Conservation (phyloP, 2,329 filamentous ascomycete species). For the Hawksworthiomyces lignivorus region DNA sequence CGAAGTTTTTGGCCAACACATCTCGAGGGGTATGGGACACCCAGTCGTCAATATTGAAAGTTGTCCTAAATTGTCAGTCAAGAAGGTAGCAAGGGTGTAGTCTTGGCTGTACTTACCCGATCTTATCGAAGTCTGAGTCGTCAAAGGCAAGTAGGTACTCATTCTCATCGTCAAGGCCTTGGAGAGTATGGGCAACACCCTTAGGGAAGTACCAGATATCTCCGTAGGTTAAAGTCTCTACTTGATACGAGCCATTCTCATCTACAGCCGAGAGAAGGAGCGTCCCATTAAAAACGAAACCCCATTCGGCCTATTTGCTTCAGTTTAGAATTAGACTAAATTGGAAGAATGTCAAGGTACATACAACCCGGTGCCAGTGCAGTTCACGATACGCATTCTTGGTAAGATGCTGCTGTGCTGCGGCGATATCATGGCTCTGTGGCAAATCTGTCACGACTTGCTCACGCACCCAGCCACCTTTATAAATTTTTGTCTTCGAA, state of each 20-base stretch:
- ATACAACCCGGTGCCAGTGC: conserved; percentile 53
- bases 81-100: too few relatives aligned
- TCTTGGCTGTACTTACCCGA: conserved; percentile 14
- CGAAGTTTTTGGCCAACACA: conserved; percentile 62
- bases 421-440: conserved; percentile 56
- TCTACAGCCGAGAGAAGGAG: conserved; percentile 54
- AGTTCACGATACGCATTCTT: conserved; percentile 59
- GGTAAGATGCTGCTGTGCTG: conserved; percentile 58
- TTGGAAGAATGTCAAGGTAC: too few relatives aligned
- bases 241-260: conserved; percentile 48
- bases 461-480: conserved; percentile 58
- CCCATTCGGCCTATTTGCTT: conserved; percentile 50
- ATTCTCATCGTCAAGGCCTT: conserved; percentile 44
- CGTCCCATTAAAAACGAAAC: conserved; percentile 50
- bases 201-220: conserved; percentile 48
- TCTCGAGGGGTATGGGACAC: conserved; percentile 54
- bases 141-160: conserved; percentile 57
- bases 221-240: conserved; percentile 48
- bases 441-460: conserved; percentile 60
- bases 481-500: conserved; percentile 53
- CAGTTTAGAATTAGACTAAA: too few relatives aligned
- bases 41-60: conserved; percentile 66
- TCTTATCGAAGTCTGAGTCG: conserved; percentile 56
- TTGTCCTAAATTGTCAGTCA: too few relatives aligned
- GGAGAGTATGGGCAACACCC: conserved; percentile 43